Evolutionary conservation across 306 rosid species (phyloP).

Genomic region (Urtica urens): DNA sequence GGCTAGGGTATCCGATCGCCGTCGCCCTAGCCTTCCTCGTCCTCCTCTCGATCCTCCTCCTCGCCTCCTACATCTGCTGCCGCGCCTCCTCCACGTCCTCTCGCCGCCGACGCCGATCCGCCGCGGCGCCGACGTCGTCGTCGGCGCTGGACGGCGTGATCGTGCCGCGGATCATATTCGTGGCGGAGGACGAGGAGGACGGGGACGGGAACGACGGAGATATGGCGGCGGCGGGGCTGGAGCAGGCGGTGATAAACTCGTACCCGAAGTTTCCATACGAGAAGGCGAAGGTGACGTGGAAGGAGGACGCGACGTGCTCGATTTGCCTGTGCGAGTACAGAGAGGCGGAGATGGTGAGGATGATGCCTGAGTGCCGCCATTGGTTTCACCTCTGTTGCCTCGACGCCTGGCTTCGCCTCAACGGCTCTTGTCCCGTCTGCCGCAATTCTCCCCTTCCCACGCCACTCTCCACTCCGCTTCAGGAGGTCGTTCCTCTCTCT

Average conservation of each 20-base stretch:
- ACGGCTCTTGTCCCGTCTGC: conserved; percentile 92
- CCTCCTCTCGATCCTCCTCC: conserved; percentile 41
- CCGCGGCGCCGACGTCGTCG: background rate
- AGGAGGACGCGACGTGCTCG: conserved; percentile 44
- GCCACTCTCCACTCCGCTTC: conserved; percentile 74
- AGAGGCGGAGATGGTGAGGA: conserved; percentile 75
- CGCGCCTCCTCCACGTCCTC: conserved; percentile 19
- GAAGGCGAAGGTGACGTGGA: conserved; percentile 13
- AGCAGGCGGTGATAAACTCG: conserved; percentile 54
- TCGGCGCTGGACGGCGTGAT: conserved; percentile 36
- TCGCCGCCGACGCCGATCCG: conserved; percentile 12
- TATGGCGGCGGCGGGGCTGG: conserved; percentile 37
- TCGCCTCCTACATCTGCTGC: conserved; percentile 45
- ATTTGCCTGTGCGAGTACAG: conserved; percentile 76
- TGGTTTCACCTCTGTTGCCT: conserved; percentile 66
- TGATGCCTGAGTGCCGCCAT: conserved; percentile 97
- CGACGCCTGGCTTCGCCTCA: conserved; percentile 85
- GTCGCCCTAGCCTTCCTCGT: conserved; percentile 63
- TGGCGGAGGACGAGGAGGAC: conserved; percentile 53
- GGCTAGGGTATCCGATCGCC: conserved; percentile 60
- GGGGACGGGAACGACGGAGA: conserved; percentile 21
- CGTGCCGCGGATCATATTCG: conserved; percentile 65
- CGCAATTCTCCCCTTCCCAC: conserved; percentile 89
- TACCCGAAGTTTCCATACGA: conserved; percentile 56
- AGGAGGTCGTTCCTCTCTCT: conserved; percentile 78